Evolutionary conservation across 805 yeast genomes (phyloP).

Genomic region (Starmera caribaea): DNA sequence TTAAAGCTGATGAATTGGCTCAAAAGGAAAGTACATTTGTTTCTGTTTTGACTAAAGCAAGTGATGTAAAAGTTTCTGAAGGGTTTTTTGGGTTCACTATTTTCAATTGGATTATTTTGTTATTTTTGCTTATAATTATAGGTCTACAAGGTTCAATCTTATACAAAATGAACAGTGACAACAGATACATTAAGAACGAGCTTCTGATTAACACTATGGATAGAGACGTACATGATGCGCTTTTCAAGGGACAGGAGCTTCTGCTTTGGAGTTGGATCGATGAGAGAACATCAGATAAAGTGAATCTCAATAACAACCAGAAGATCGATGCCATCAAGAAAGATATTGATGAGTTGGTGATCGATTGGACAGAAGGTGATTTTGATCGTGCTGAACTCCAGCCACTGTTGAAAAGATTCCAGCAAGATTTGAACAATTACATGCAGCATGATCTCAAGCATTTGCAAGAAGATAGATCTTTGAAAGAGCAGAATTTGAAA

Average conservation of each 20-base stretch:
- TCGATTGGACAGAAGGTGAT: conserved; percentile 13
- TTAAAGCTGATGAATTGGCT: background rate
- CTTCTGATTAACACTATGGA: conserved; percentile 1
- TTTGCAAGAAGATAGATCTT: background rate
- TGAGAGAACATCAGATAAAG: conserved; percentile 13
- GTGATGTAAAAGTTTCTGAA: background rate
- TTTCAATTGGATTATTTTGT: conserved; percentile 7
- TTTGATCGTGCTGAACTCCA: conserved; percentile 9
- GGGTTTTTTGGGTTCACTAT: background rate
- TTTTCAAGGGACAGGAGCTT: conserved; percentile 15
- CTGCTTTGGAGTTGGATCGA: conserved; percentile 21
- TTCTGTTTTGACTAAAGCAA: background rate
- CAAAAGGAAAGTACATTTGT: background rate
- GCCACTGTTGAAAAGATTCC: conserved; percentile 8
- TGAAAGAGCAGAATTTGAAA: conserved; percentile 3
- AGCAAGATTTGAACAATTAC: conserved; percentile 12
- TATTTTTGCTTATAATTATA: conserved; percentile 5
- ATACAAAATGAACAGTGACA: background rate
- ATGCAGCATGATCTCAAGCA: background rate
- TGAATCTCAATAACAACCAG: conserved; percentile 2
- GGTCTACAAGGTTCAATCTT: conserved; percentile 11
- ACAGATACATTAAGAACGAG: background rate
- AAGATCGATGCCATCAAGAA: conserved; percentile 3
- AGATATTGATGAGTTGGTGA: conserved; percentile 15
- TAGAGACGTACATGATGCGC: conserved; percentile 2